These are phyloP conservation scores for Phialophora verrucosa DNA, from an alignment of 2,329 filamentous ascomycete species.

Conservation along the genomic window DNA sequence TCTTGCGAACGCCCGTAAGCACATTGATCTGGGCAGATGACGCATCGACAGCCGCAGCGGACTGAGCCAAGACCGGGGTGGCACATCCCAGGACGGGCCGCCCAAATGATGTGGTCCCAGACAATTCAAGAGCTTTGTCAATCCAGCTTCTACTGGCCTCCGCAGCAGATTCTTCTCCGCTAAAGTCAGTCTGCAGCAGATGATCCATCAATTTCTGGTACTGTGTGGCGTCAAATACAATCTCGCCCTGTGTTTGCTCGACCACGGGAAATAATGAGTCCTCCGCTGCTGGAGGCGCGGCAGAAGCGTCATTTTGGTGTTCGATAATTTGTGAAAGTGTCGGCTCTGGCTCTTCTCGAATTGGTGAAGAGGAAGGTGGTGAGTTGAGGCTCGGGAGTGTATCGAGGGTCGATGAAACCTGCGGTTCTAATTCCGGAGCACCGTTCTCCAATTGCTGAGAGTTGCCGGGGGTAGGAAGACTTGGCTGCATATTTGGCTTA, in stretches of 20 bases:
- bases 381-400: constrained; percentile 17
- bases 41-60: constrained; percentile 7
- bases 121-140: constrained; percentile 31
- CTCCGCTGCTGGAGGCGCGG: background rate
- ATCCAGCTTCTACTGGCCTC: constrained; percentile 37
- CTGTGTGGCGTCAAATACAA: constrained; percentile 26
- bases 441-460: constrained; percentile 11
- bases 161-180: constrained; percentile 30
- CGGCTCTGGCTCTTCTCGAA: background rate
- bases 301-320: background rate
- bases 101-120: constrained; percentile 31
- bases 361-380: constrained; percentile 27
- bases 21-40: constrained; percentile 29
- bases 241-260: constrained; percentile 22
- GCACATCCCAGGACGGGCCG: constrained; percentile 21
- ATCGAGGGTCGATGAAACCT: background rate
- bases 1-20: constrained; percentile 36
- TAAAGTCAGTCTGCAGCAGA: constrained; percentile 39
- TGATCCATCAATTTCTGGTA: constrained; percentile 36
- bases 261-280: background rate
- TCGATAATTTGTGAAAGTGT: background rate
- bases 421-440: background rate
- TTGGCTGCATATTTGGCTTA: background rate
- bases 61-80: constrained; percentile 13
- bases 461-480: constrained; percentile 18